A percentile compares a stretch with the other conserved stretches of the same genome.
phyloP scores from a whole-genome alignment of 2,329 filamentous ascomycete genomes.

The Didymella pomorum region DNA sequence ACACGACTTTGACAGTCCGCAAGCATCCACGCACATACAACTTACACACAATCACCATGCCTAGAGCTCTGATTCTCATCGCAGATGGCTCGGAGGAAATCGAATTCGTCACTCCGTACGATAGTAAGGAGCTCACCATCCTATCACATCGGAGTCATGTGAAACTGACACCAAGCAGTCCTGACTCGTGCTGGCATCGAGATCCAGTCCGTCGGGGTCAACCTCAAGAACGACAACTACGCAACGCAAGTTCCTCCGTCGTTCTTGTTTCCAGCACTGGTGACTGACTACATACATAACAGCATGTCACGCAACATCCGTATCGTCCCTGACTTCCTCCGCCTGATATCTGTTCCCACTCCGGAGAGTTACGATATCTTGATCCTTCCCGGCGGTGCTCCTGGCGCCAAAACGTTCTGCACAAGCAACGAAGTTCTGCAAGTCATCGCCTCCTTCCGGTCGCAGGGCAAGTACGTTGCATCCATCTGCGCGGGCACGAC shows the following conservation, averaged over 20 bases:
- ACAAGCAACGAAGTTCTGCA: conserved; percentile 31
- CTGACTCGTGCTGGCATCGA: conserved; percentile 50
- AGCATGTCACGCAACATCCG: conserved; percentile 51
- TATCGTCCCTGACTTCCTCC: conserved; percentile 43
- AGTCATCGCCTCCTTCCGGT: conserved; percentile 43
- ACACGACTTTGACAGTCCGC: conserved; percentile 35
- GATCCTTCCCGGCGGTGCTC: conserved; percentile 50
- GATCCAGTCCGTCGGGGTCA: conserved; percentile 47
- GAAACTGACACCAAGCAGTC: conserved; percentile 31
- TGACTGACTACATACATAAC: not conserved
- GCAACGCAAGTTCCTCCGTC: conserved; percentile 36
- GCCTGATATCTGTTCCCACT: conserved; percentile 12
- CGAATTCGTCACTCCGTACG: conserved; percentile 53
- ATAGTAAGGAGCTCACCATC: conserved; percentile 37
- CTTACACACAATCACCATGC: not conserved
- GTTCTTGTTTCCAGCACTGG: too few relatives aligned
- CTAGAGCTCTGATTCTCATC: conserved; percentile 36
- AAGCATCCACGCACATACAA: conserved; percentile 33
- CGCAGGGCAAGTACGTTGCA: conserved; percentile 43
- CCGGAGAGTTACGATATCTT: conserved; percentile 43
- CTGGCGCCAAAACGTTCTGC: conserved; percentile 49
- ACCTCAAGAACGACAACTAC: conserved; percentile 42
- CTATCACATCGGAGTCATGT: not conserved
- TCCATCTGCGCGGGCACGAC: conserved; percentile 52
- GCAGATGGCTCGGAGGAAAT: conserved; percentile 54